Base-by-base conservation (phyloP, 2,329 filamentous ascomycete species). In the Fusarium sp. region DNA sequence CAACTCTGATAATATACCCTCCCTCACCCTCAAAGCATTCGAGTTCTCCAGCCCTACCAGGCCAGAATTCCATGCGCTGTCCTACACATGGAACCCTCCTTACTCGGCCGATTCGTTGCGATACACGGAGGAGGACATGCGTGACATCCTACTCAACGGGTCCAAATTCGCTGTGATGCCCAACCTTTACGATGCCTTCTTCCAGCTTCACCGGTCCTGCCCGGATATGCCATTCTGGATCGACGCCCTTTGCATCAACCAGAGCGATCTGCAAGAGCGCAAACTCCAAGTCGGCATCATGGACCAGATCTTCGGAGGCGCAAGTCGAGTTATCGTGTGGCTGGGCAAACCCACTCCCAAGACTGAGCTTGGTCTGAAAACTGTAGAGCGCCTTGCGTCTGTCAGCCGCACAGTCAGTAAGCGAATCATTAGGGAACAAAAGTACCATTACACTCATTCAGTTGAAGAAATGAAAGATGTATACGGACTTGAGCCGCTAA, bases 171-270 rank as follows among this genome's bases (percentile, higher is more conserved):
- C 20, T 4, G 51, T 30, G 0, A 40, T 27, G 11, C 45, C 35
- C 0, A 56, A 56, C 9, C 20, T 56, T 0, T 22, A 51, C 10
- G 20, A 56, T 11, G 53, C 35, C 6, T 19, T 56, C 15, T 19
- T 51, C 35, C 45, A 51, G 8, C 20, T 56, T n/a, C 20, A 41
- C 25, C 4, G 10, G 6, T 27, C 20, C 17, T 56, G 11, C 14
- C 4, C 45, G 1, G 19, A 9, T 7, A 56, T 13, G 3, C 45
- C 11, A 3, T 15, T 56, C 4, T 50, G 53, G 53, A 41, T 56
- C 8, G 53, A 50, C 20, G 45, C 53, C 1, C 14, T 56, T 5
- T 56, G 53, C 10, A 56, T 51, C 13, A 56, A 56, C 22, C 53
- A 56, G 17, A 13, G 1, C 1, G 25, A 56, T 8, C 6, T n/a